phyloP scores from a whole-genome alignment of 805 yeast genomes.

The Kazachstania bromeliacearum region DNA sequence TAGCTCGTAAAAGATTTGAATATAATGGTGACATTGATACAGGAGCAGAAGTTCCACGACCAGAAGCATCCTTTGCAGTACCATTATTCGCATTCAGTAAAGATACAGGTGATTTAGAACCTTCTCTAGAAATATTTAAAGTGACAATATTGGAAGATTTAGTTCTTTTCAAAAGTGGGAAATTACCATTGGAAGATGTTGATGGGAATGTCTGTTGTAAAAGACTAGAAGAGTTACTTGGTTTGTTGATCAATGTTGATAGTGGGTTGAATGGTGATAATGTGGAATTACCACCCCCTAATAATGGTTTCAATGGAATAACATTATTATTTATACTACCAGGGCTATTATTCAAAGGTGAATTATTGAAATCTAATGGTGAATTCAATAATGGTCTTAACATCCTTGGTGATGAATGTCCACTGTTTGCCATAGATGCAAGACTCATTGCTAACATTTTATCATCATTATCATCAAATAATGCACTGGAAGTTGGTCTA shows the following conservation, averaged over 20 bases:
- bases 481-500: not conserved
- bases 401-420: constrained; percentile 28
- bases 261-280: constrained; percentile 7
- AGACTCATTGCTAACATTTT: constrained; percentile 28
- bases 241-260: not conserved
- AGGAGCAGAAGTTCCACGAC: no score
- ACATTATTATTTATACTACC: not conserved
- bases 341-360: constrained; percentile 5
- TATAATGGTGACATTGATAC: constrained; percentile 4
- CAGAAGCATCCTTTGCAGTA: constrained; percentile 4
- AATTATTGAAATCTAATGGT: constrained; percentile 13
- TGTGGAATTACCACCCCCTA: not conserved
- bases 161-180: constrained; percentile 23
- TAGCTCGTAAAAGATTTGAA: not conserved
- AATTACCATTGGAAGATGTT: constrained; percentile 4
- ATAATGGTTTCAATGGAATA: constrained; percentile 2
- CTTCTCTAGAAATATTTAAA: constrained; percentile 26
- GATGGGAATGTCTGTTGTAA: not conserved
- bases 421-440: constrained; percentile 30
- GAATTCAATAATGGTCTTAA: constrained; percentile 23
- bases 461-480: constrained; percentile 27
- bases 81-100: constrained; percentile 7
- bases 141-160: constrained; percentile 29
- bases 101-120: constrained; percentile 25
- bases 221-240: not conserved